These are phyloP conservation scores for Xanthoparmelia taractica DNA, from an alignment of 495 filamentous ascomycete genomes.

Conservation along the genomic window DNA sequence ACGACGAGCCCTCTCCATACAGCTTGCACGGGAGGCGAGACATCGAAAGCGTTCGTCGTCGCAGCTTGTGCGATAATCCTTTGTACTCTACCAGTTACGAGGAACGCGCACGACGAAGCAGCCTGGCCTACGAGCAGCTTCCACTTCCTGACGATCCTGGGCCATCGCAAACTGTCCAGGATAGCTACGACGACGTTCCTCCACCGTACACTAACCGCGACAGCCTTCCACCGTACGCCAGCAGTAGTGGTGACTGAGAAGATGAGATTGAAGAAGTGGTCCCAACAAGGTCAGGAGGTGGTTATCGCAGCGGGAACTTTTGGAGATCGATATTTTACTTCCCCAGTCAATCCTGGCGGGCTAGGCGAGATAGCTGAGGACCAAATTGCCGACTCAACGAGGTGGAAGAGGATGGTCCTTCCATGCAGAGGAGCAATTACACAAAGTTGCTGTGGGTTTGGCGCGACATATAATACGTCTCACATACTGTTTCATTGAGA, in stretches of 20 bases:
- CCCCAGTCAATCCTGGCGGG: neutral
- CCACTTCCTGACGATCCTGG: neutral
- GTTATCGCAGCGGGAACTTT: neutral
- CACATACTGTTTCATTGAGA: no score
- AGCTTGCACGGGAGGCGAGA: neutral
- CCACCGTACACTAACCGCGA: neutral
- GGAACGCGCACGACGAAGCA: neutral
- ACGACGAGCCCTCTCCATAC: neutral
- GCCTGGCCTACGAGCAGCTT: neutral
- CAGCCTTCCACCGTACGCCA: neutral
- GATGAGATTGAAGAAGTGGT: neutral
- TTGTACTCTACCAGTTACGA: neutral
- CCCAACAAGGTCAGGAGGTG: neutral
- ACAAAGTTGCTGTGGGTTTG: neutral
- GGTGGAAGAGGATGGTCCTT: neutral
- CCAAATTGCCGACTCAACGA: neutral
- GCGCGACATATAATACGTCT: no score
- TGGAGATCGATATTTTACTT: neutral
- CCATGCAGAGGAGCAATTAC: neutral
- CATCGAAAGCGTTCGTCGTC: neutral
- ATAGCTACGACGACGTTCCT: neutral
- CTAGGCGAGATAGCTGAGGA: neutral
- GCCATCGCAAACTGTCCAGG: neutral
- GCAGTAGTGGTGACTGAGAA: neutral
- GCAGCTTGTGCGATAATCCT: neutral